Base-by-base conservation (phyloP, 768 basidiomycete genomes). In the Lentinula edodes region DNA sequence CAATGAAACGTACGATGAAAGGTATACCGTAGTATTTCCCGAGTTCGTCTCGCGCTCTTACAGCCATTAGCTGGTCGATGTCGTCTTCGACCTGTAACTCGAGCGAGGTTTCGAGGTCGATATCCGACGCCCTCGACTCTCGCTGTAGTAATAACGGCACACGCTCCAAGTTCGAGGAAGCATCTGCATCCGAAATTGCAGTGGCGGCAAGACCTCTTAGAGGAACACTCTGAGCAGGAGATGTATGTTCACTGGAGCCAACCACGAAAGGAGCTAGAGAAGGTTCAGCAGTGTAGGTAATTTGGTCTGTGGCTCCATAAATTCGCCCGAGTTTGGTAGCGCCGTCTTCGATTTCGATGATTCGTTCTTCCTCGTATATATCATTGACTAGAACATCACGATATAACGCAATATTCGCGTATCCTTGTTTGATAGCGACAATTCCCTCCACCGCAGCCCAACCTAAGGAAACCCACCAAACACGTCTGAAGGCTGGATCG, bases 1-100 rank as follows among this genome's bases (percentile, higher is more conserved):
- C 20, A 56, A 53, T 45, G 20, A n/a, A 10, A 85, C 88, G 65
- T 71, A 91, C 90, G 51, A 93, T 85, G 42, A 88, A 78, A 2
- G 92, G 88, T n/a, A 89, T 72, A 1, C 91, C 91, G 67, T 91
- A 93, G 5, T 91, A 79, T 53, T 85, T 84, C 69, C 93, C 91
- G 42, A 94, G 72, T 62, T 93, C 92, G 68, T 90, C 87, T 45
- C 91, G 76, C 18, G 77, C 79, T 66, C 86, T 87, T 58, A 90
- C 70, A 1, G 78, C 75, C 43, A 90, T 70, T 23, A 93, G 72
- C 68, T 83, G 77, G 32, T 90, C 86, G 38, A 93, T 74, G 69
- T 91, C 88, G 45, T 78, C 75, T 62, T 90, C 86, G 36, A 90
- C 78, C 60, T 82, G 83, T 41, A 66, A 51, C 60, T 72, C 61